Evolutionary conservation across 179 eudicot species (phyloP).

Genomic region (Silene vulgaris): DNA sequence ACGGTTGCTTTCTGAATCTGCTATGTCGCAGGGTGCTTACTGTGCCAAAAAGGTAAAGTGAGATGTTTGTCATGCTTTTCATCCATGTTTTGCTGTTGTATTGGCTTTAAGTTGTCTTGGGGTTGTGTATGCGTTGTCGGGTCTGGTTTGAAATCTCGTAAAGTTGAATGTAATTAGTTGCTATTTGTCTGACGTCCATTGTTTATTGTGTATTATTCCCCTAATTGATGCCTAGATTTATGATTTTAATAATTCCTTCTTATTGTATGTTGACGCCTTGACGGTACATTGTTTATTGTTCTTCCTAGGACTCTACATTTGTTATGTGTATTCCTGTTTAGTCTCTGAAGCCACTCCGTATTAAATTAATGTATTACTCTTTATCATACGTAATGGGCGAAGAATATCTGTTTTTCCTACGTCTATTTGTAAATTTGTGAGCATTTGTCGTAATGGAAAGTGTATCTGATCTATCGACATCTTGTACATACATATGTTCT

Average conservation of each 20-base stretch:
- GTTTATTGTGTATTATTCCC: not conserved
- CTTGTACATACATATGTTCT: too few species aligned
- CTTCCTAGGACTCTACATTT: not conserved
- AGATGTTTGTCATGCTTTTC: not conserved
- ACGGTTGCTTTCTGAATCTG: conserved; percentile 51
- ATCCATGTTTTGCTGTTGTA: conserved; percentile 1
- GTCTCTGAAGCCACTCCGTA: not conserved
- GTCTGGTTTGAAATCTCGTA: not conserved
- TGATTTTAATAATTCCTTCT: conserved; percentile 5
- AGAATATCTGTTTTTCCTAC: not conserved
- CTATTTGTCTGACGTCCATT: not conserved
- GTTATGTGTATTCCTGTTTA: not conserved
- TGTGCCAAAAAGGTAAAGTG: conserved; percentile 60
- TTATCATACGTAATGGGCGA: not conserved
- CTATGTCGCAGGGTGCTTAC: conserved; percentile 33
- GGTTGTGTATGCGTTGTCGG: conserved; percentile 15
- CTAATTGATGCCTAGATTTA: conserved; percentile 10
- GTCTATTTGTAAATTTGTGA: too few species aligned
- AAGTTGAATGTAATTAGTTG: not conserved
- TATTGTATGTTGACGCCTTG: conserved; percentile 8
- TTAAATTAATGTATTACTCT: not conserved
- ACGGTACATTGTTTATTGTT: conserved; percentile 18
- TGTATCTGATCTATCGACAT: too few species aligned
- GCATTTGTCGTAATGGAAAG: too few species aligned
- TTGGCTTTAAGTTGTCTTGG: conserved; percentile 12